Percentiles rank a stretch among this genome's conserved stretches.
Conservation (phyloP, 2,329 filamentous ascomycete species). For the Trichoderma citrinoviride region DNA sequence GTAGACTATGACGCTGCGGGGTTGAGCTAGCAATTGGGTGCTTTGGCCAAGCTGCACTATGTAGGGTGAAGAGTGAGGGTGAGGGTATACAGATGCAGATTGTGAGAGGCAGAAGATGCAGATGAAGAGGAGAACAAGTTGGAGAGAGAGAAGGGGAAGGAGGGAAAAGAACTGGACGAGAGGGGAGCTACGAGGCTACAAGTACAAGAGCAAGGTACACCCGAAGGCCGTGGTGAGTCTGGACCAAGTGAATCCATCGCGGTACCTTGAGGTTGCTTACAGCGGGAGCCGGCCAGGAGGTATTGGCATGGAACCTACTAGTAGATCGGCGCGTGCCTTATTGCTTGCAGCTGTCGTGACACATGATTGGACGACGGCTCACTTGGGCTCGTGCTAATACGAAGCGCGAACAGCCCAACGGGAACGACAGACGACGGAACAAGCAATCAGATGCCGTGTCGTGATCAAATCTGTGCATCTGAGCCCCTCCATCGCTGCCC, state of each 20-base stretch:
- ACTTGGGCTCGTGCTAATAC: no score
- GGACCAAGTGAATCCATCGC: not conserved
- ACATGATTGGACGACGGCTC: no score
- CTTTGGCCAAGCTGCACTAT: not conserved
- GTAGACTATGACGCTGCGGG: slow-evolving; percentile 9
- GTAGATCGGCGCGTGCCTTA: no score
- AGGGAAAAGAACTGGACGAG: not conserved
- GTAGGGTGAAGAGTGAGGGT: no score
- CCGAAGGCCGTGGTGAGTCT: not conserved
- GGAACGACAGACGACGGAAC: no score
- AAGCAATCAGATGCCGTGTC: no score
- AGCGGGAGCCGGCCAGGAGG: not conserved
- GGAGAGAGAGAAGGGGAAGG: not conserved
- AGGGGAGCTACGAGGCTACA: not conserved
- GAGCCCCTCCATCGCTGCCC: no score
- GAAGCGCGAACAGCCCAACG: no score
- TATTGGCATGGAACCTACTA: not conserved
- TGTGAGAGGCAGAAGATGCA: not conserved
- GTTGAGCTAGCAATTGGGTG: slow-evolving; percentile 5
- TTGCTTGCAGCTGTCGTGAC: no score
- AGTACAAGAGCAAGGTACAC: not conserved
- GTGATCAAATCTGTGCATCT: no score
- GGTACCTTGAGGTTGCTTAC: not conserved
- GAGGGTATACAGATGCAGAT: not conserved
- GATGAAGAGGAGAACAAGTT: not conserved